These are phyloP conservation scores for Pontederia crassipes DNA, from an alignment of 176 grass and related monocot species.

Conservation along the genomic window DNA sequence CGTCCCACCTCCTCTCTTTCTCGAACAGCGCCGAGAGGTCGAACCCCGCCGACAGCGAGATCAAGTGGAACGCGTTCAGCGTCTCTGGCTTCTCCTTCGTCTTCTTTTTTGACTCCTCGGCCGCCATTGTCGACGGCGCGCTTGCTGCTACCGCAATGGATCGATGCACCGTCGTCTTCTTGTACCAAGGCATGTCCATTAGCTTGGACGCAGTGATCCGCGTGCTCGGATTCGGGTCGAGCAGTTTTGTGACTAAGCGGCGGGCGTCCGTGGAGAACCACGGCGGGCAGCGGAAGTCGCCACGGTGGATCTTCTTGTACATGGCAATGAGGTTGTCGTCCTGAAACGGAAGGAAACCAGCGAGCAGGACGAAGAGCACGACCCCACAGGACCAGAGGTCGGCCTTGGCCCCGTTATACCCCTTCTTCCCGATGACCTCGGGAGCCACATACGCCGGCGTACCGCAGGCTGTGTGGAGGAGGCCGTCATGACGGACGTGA, in stretches of 20 bases:
- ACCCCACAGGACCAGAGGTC: constrained; percentile 59
- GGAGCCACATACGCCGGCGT: constrained; percentile 42
- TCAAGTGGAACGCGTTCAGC: constrained; percentile 12
- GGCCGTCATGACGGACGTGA: constrained; percentile 27
- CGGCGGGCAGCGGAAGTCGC: constrained; percentile 15
- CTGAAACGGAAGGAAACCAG: constrained; percentile 18
- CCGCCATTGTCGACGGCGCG: neutral
- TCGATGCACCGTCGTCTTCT: neutral
- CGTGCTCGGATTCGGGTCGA: constrained; percentile 9
- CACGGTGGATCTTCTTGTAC: constrained; percentile 16
- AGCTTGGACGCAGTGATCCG: constrained; percentile 9
- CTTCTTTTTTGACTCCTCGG: neutral
- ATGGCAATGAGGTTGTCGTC: constrained; percentile 6
- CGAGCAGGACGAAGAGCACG: constrained; percentile 61
- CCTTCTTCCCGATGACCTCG: constrained; percentile 39
- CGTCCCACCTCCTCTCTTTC: neutral
- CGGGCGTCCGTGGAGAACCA: constrained; percentile 19
- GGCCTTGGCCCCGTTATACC: constrained; percentile 46
- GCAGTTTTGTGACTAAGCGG: constrained; percentile 6
- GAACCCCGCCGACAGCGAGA: constrained; percentile 9
- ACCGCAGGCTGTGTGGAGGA: constrained; percentile 41
- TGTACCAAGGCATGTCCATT: constrained; percentile 11
- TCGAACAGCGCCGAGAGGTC: constrained; percentile 3
- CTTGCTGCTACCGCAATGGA: neutral
- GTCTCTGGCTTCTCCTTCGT: neutral